Percentiles rank a stretch among this genome's conserved stretches.
These are phyloP conservation scores for Trichoderma semiorbis DNA, from an alignment of 2,329 filamentous ascomycete species.

Conservation along the genomic window DNA sequence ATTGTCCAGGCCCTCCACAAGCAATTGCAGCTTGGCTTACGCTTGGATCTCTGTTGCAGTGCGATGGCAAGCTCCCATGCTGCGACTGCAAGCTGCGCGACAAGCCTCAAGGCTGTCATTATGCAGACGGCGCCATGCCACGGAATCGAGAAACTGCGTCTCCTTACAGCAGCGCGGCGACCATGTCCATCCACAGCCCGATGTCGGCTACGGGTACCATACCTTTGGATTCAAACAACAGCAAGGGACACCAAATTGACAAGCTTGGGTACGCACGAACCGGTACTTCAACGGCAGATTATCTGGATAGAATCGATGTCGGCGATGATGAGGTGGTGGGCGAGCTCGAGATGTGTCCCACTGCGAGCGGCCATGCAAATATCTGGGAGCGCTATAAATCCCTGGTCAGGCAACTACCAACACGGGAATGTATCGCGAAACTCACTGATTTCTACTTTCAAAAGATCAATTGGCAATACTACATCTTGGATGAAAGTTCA, in stretches of 20 bases:
- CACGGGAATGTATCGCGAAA: neutral
- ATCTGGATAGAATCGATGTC: neutral
- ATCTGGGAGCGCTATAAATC: neutral
- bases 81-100: neutral
- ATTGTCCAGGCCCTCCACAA: neutral
- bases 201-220: neutral
- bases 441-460: neutral
- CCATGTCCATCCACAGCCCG: neutral
- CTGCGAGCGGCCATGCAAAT: neutral
- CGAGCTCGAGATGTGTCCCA: neutral
- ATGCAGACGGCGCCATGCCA: neutral
- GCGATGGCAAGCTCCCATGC: neutral
- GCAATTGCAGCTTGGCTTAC: neutral
- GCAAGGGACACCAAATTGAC: neutral
- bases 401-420: neutral
- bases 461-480: neutral
- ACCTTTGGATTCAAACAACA: neutral
- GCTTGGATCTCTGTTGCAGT: neutral
- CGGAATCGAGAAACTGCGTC: neutral
- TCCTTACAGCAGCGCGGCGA: neutral
- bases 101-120: neutral
- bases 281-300: neutral
- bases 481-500: neutral
- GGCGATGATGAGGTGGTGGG: neutral
- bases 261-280: neutral